Evolutionary conservation across 2,329 filamentous ascomycete species (phyloP).

Genomic region (Nothopassalora personata): DNA sequence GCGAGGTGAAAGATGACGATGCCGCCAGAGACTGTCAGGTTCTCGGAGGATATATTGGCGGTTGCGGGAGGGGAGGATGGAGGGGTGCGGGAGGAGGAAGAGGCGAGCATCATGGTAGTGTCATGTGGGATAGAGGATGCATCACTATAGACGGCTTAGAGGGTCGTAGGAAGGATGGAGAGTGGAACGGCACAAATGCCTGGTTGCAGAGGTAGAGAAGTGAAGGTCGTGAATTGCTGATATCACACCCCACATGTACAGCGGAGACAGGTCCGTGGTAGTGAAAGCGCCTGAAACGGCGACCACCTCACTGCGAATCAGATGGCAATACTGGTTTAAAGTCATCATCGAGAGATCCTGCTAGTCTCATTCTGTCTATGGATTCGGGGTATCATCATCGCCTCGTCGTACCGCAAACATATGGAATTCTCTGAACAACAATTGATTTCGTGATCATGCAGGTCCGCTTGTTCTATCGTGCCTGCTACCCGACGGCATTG

Average conservation of each 20-base stretch:
- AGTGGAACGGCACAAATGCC: no score
- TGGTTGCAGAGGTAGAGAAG: no score
- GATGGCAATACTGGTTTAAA: not conserved
- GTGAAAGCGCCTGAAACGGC: no score
- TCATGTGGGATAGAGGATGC: no score
- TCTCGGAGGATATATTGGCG: conserved; percentile 23
- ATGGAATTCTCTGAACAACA: not conserved
- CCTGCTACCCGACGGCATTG: not conserved
- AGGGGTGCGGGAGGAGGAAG: conserved; percentile 2
- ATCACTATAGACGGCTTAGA: no score
- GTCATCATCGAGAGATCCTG: not conserved
- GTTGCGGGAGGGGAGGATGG: conserved; percentile 19
- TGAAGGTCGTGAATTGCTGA: no score
- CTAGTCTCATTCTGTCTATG: not conserved
- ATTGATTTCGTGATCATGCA: not conserved
- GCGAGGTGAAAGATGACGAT: conserved; percentile 50
- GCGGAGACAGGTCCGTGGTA: no score
- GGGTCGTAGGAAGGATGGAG: no score
- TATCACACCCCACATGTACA: no score
- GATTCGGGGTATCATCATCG: not conserved
- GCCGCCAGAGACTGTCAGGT: conserved; percentile 36
- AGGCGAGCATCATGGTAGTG: not conserved
- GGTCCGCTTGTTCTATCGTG: not conserved
- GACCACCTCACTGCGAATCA: not conserved
- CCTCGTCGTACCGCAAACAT: not conserved